Percentiles rank a stretch among this genome's conserved stretches.
These are phyloP conservation scores for Abortiporus biennis DNA, from an alignment of 1,284 basidiomycete species.

Conservation along the genomic window DNA sequence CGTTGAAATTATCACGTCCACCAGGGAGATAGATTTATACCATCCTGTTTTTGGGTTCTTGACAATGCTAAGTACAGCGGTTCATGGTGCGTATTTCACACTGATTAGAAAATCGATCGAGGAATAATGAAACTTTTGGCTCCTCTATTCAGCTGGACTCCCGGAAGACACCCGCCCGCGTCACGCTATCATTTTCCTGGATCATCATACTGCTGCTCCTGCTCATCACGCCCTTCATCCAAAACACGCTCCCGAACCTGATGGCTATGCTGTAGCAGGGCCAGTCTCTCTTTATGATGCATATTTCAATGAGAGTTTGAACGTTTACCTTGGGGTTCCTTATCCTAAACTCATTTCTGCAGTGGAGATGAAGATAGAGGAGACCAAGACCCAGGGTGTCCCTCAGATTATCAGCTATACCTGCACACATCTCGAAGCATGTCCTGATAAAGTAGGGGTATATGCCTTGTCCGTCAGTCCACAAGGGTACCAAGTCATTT, in stretches of 20 bases:
- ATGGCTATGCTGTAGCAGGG: too few species aligned
- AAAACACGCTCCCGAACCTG: too few species aligned
- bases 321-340: too few species aligned
- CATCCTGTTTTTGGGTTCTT: background rate
- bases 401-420: conserved; percentile 4
- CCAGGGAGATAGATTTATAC: background rate
- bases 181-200: conserved; percentile 3
- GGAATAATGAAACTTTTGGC: background rate
- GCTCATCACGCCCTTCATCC: too few species aligned
- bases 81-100: background rate
- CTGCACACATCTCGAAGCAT: conserved; percentile 7
- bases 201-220: conserved; percentile 3
- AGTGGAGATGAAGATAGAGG: too few species aligned
- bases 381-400: too few species aligned
- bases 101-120: background rate
- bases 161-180: background rate
- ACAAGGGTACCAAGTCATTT: conserved; percentile 5
- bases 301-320: too few species aligned
- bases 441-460: conserved; percentile 6
- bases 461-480: conserved; percentile 2
- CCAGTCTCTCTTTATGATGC: too few species aligned
- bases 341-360: too few species aligned
- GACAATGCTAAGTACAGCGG: background rate
- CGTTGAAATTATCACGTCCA: background rate
- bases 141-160: background rate